Evolutionary conservation across 164 flowering plant genomes (phyloP).

Genomic region (Echeveria elegans): DNA sequence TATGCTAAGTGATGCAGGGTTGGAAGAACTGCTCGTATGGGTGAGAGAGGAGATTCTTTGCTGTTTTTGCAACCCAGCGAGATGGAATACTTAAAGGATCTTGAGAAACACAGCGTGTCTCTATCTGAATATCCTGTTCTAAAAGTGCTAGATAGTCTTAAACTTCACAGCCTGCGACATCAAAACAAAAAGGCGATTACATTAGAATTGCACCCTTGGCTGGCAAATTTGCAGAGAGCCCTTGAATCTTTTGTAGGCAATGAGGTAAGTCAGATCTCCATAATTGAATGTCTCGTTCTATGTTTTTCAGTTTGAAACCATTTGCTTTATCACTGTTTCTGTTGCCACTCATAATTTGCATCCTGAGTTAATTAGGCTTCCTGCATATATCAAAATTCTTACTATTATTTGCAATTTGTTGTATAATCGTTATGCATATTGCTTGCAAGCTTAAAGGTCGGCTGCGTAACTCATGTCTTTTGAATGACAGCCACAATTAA

Average conservation of each 20-base stretch:
- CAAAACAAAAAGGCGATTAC: slow-evolving; percentile 39
- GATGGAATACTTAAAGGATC: slow-evolving; percentile 60
- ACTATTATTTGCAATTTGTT: background rate
- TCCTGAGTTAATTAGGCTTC: background rate
- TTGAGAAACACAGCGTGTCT: slow-evolving; percentile 70
- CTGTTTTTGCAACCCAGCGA: slow-evolving; percentile 84
- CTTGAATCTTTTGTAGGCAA: slow-evolving; percentile 49
- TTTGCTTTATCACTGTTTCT: background rate
- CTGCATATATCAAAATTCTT: background rate
- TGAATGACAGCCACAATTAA: slow-evolving; percentile 39
- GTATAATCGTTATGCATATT: background rate
- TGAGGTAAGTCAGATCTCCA: slow-evolving; percentile 33
- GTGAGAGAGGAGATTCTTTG: slow-evolving; percentile 77
- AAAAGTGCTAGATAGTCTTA: slow-evolving; percentile 59
- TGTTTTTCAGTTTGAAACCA: background rate
- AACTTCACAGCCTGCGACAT: slow-evolving; percentile 30
- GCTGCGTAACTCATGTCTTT: background rate
- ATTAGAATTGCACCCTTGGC: slow-evolving; percentile 76
- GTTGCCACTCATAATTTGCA: background rate
- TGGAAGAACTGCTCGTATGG: slow-evolving; percentile 94
- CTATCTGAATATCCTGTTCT: slow-evolving; percentile 64
- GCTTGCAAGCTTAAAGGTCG: background rate
- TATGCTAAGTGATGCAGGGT: slow-evolving; percentile 48
- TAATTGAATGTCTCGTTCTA: background rate
- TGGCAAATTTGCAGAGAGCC: slow-evolving; percentile 53